Percentiles rank a stretch among this genome's conserved stretches.
phyloP scores from a whole-genome alignment of 306 rosid genomes.

The Quercus parvula region DNA sequence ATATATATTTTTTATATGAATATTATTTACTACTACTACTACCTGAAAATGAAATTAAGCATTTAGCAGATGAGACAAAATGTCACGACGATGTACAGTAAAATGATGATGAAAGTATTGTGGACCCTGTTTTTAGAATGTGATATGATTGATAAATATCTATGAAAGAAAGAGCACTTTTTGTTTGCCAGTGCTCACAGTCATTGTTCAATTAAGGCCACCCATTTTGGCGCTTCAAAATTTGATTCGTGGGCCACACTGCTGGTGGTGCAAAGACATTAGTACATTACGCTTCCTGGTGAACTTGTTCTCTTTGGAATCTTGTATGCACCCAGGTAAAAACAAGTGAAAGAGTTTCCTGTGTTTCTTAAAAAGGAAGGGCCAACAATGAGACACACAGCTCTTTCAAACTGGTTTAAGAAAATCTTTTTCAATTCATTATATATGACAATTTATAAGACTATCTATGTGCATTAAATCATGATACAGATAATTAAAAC shows the following conservation, averaged over 20 bases:
- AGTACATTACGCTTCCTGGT: too few species aligned
- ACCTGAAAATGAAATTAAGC: background rate
- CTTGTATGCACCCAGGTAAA: too few species aligned
- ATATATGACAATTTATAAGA: too few species aligned
- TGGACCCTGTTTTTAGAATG: background rate
- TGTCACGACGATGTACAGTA: background rate
- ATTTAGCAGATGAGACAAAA: background rate
- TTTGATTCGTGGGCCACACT: slow-evolving; percentile 6
- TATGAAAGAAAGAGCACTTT: slow-evolving; percentile 15
- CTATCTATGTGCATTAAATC: too few species aligned
- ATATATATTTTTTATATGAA: background rate
- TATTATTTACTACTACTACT: background rate
- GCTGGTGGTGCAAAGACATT: background rate
- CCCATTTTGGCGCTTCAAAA: background rate
- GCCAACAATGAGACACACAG: too few species aligned
- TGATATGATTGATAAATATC: background rate
- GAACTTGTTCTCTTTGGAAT: too few species aligned
- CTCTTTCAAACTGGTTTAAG: too few species aligned
- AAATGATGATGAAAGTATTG: background rate
- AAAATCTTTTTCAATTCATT: too few species aligned
- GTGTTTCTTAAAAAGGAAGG: background rate
- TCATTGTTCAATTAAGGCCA: background rate
- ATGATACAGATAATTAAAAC: too few species aligned
- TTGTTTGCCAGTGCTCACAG: slow-evolving; percentile 13
- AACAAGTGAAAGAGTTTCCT: background rate